These are phyloP conservation scores for Syncephalastrum contaminatum DNA, from an alignment of 371 early-diverging fungal species.

Conservation along the genomic window DNA sequence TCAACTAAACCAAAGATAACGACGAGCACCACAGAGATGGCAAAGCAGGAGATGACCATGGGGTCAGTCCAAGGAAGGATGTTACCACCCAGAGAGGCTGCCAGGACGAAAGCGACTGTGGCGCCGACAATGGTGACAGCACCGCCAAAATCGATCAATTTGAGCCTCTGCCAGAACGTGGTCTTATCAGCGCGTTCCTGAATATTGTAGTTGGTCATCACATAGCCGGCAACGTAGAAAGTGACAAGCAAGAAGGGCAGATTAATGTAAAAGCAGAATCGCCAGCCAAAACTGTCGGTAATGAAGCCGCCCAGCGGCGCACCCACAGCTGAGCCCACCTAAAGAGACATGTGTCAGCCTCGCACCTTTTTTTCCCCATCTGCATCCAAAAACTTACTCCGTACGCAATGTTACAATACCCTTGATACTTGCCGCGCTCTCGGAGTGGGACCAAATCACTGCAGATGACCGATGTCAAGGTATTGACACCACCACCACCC, in stretches of 20 bases:
- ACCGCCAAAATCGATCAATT: constrained; percentile 67
- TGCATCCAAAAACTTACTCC: constrained; percentile 25
- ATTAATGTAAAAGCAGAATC: constrained; percentile 74
- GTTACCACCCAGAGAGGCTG: constrained; percentile 66
- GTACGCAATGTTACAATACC: constrained; percentile 45
- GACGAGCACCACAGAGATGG: constrained; percentile 44
- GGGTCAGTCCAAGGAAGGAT: constrained; percentile 63
- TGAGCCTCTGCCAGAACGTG: constrained; percentile 50
- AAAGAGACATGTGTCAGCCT: constrained; percentile 51
- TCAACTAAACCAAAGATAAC: constrained; percentile 57
- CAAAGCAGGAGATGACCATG: constrained; percentile 52
- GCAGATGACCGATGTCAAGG: constrained; percentile 41
- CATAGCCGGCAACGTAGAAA: constrained; percentile 42
- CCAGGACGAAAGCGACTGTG: constrained; percentile 57
- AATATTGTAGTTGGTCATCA: constrained; percentile 42
- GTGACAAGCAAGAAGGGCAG: constrained; percentile 64
- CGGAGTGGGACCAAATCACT: constrained; percentile 50
- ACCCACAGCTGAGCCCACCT: constrained; percentile 72
- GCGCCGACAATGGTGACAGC: constrained; percentile 46
- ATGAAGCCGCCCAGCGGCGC: constrained; percentile 70
- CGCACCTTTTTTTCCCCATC: not conserved
- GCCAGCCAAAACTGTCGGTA: constrained; percentile 53
- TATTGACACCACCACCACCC: constrained; percentile 71
- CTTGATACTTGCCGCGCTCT: constrained; percentile 51
- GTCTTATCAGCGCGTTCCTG: constrained; percentile 32